phyloP scores from a whole-genome alignment of 352 stramenopile species.

The Thalassiosira mediterranea region DNA sequence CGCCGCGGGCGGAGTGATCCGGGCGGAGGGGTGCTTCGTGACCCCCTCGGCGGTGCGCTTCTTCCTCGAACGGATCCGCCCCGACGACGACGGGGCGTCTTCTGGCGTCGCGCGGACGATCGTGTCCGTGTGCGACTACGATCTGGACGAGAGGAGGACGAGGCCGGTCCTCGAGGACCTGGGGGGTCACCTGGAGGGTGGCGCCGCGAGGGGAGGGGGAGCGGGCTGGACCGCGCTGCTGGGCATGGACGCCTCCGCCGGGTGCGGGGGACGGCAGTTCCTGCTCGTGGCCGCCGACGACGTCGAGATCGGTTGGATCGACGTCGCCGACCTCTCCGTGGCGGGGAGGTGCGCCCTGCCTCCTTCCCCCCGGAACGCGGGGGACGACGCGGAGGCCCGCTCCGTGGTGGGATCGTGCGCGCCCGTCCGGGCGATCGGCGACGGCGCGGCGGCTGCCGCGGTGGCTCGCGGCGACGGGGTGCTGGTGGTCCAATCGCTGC shows the following conservation, averaged over 20 bases:
- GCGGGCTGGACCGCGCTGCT: neutral
- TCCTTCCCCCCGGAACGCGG: neutral
- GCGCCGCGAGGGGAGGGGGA: neutral
- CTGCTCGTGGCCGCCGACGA: neutral
- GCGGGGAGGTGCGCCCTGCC: neutral
- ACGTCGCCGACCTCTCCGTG: slow-evolving; percentile 1
- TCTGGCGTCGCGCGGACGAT: slow-evolving; percentile 16
- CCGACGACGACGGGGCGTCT: neutral
- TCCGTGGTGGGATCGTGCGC: neutral
- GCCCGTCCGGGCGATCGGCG: neutral
- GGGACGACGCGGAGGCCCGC: neutral
- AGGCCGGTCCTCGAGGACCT: slow-evolving; percentile 51
- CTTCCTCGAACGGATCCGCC: slow-evolving; percentile 23
- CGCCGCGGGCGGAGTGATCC: neutral
- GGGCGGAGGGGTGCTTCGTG: slow-evolving; percentile 42
- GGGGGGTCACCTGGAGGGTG: neutral
- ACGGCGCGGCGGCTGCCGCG: neutral
- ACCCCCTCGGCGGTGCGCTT: slow-evolving; percentile 52
- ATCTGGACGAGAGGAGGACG: slow-evolving; percentile 29
- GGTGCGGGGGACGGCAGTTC: neutral
- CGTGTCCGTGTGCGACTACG: slow-evolving; percentile 57
- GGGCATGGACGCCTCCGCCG: neutral
- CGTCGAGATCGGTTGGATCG: neutral
- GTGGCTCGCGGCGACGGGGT: neutral
- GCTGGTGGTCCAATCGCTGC: too few species aligned